These are phyloP conservation scores for Xylariaceae sp. DNA, from an alignment of 2,329 filamentous ascomycete genomes.

Conservation along the genomic window DNA sequence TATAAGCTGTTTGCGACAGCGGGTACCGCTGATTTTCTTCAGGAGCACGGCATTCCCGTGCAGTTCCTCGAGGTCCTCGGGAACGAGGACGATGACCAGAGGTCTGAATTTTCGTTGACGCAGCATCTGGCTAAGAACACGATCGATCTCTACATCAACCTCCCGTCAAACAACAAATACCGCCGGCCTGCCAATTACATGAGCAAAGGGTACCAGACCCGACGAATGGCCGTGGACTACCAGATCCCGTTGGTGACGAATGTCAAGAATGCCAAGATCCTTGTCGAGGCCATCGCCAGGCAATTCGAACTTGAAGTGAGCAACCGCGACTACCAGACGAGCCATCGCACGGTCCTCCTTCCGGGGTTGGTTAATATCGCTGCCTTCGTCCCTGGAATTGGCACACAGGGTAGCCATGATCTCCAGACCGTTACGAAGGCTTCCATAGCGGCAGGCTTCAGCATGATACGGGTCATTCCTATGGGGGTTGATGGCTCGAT, in stretches of 20 bases:
- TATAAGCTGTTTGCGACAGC: slow-evolving; percentile 96
- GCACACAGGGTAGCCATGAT: slow-evolving; percentile 65
- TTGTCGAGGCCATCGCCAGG: slow-evolving; percentile 90
- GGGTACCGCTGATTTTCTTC: slow-evolving; percentile 94
- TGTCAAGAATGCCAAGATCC: slow-evolving; percentile 97
- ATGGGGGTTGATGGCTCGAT: slow-evolving; percentile 73
- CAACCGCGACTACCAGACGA: slow-evolving; percentile 88
- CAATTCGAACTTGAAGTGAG: slow-evolving; percentile 84
- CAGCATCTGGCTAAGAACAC: slow-evolving; percentile 97
- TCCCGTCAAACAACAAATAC: slow-evolving; percentile 98
- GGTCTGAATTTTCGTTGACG: slow-evolving; percentile 94
- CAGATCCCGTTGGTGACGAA: slow-evolving; percentile 97
- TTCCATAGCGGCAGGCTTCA: slow-evolving; percentile 75
- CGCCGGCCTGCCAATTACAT: slow-evolving; percentile 96
- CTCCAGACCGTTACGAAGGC: slow-evolving; percentile 72
- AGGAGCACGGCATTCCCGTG: slow-evolving; percentile 87
- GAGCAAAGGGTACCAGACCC: slow-evolving; percentile 94
- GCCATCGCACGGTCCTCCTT: slow-evolving; percentile 73
- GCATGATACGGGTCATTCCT: slow-evolving; percentile 79
- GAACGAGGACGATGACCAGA: slow-evolving; percentile 78
- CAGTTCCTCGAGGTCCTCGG: slow-evolving; percentile 90
- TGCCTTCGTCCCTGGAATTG: slow-evolving; percentile 77
- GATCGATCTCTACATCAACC: slow-evolving; percentile 98
- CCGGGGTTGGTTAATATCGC: slow-evolving; percentile 78
- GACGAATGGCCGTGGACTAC: slow-evolving; percentile 96